phyloP scores from a whole-genome alignment of 116 monocot genomes.

The Dioscorea cayenensis region DNA sequence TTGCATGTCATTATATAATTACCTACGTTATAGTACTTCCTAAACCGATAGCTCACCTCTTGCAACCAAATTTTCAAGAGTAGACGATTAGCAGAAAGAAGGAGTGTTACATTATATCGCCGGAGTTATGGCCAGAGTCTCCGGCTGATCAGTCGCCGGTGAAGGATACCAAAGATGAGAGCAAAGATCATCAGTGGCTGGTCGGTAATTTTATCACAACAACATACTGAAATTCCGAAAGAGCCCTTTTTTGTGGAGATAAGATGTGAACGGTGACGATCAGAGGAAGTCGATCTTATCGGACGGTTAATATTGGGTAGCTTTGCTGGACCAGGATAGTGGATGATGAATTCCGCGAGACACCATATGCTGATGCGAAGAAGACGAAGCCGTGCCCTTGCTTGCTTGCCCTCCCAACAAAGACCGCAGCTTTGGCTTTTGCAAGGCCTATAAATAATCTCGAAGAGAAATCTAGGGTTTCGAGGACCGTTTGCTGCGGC shows the following conservation, averaged over 20 bases:
- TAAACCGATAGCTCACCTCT: no score
- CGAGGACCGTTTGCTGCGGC: no score
- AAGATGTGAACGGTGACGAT: not conserved
- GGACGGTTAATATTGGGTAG: not conserved
- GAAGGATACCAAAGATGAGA: not conserved
- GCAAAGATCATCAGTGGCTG: constrained; percentile 5
- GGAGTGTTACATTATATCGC: no score
- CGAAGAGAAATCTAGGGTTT: no score
- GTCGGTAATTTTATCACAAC: not conserved
- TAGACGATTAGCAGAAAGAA: no score
- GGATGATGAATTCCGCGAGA: not conserved
- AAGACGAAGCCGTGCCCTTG: not conserved
- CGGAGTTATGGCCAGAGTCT: constrained; percentile 63
- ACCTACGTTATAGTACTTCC: no score
- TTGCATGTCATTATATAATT: no score
- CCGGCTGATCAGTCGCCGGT: constrained; percentile 31
- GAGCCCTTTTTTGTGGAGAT: not conserved
- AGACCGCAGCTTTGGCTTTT: no score
- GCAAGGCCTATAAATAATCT: no score
- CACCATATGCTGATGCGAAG: not conserved
- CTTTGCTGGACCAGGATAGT: not conserved
- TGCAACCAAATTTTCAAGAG: no score
- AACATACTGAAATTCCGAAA: not conserved
- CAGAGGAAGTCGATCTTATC: not conserved
- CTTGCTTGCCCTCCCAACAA: no score